phyloP scores from a whole-genome alignment of 805 yeast genomes.

The Kregervanrija fluxuum region DNA sequence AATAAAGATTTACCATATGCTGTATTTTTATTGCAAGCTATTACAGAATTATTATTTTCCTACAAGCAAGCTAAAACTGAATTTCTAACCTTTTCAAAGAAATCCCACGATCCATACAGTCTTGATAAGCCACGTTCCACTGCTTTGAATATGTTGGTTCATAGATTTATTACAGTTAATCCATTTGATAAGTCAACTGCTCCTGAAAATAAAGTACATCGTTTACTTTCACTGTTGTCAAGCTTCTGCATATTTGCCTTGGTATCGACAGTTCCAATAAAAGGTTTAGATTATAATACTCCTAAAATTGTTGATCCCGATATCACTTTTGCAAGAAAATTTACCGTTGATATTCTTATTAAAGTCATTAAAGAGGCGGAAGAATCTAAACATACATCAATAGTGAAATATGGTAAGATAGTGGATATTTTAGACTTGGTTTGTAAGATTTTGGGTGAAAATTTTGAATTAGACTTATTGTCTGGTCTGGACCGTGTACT shows the following conservation, averaged over 20 bases:
- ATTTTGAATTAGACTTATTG: slow-evolving; percentile 24
- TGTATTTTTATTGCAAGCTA: slow-evolving; percentile 56
- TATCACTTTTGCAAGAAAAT: slow-evolving; percentile 64
- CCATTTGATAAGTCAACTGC: slow-evolving; percentile 29
- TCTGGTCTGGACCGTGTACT: slow-evolving; percentile 40
- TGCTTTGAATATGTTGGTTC: slow-evolving; percentile 67
- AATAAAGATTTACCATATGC: slow-evolving; percentile 59
- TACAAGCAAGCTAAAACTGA: slow-evolving; percentile 79
- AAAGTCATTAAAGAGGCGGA: slow-evolving; percentile 53
- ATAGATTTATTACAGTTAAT: slow-evolving; percentile 61
- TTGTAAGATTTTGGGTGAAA: slow-evolving; percentile 36
- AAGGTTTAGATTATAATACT: slow-evolving; percentile 37
- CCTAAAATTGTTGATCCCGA: slow-evolving; percentile 56
- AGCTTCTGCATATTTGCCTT: slow-evolving; percentile 55
- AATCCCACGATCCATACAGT: slow-evolving; percentile 27
- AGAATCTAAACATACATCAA: slow-evolving; percentile 28
- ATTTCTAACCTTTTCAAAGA: slow-evolving; percentile 70
- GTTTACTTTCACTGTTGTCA: slow-evolving; percentile 55
- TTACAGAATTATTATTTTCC: slow-evolving; percentile 68
- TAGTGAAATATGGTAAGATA: slow-evolving; percentile 47
- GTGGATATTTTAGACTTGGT: slow-evolving; percentile 45
- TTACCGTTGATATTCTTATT: slow-evolving; percentile 59
- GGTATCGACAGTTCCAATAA: slow-evolving; percentile 49
- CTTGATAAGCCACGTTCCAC: slow-evolving; percentile 65
- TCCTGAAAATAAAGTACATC: slow-evolving; percentile 41